Evolutionary conservation across 1,139 yeast species (phyloP), one percentile per base, ranked within the genome.

Genomic region (Yamadazyma pseudoaaseri): DNA sequence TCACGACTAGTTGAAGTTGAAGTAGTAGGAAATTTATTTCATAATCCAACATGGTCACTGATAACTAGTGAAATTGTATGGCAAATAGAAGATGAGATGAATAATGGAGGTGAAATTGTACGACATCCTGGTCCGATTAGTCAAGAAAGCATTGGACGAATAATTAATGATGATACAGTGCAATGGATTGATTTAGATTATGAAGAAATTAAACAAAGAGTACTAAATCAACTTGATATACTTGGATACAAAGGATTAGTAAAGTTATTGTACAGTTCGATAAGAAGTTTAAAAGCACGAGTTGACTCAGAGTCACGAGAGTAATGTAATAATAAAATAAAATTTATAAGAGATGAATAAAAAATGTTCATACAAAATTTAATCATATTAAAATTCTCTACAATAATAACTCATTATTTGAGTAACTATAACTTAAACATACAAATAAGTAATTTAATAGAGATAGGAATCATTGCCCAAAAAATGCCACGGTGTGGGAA

Each of bases 21-120:
- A 24, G 53, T 64, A 9, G 52, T 70, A 3, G 83, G 80, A 25
- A 70, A 76, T 29, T 37, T 83, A 0, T 70, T 78, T 38, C 72
- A 76, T 35, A 63, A 76, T 16, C 81, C 87, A 0, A 63, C 79
- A 2, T 73, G 79, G 55, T 60, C 76, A 1, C 69, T 62, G 16
- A 48, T 71, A 3, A 60, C 74, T 10, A 66, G 78, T 0, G 61
- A 62, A 13, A 54, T 69, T 2, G 46, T 80, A 9, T 60, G 80
- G 58, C 47, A 52, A 2, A 42, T 77, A 8, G 86, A 80, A 41
- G 80, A 76, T 34, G 45, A 50, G 2, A 7, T 22, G 25, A 46
- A 47, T 8, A 47, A 48, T 10, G 51, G 47, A 0, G 46, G 42
- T 1, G 53, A 66, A 4, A 44, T 52, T 7, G 46, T 46, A 1